Base-by-base conservation (phyloP, 768 basidiomycete species). In the Kwoniella bestiolae region DNA sequence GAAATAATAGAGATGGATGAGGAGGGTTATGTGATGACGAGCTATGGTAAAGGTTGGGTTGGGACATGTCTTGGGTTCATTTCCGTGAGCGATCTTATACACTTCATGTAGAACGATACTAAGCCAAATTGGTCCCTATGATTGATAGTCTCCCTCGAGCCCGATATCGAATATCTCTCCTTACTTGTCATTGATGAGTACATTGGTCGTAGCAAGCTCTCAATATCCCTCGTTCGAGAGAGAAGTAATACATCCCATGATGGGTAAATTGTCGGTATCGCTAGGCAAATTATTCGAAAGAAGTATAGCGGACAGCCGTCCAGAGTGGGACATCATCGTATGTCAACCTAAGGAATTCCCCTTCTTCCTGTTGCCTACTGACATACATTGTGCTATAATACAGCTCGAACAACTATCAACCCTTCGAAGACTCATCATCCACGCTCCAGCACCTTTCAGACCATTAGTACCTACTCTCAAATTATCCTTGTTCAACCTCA, bases 371-470 rank as follows among this genome's bases (percentile, higher is more conserved):
- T 23, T 4, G 21, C 12, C 44, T 16, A 60, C 44, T n/a, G 51
- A 8, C 2, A n/a, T 49, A 38, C 23, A 32, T 12, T 11, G 35
- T 14, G 35, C 51, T 18, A 45, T 26, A 32, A 26, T 34, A 8
- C 52, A 76, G 68, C 47, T 59, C 5, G 46, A 61, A 31, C 55
- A 68, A 28, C 70, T 80, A 23, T 60, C 60, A 1, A 49, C 69
- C 23, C 65, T 76, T 25, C 56, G 67, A 1, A 23, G 21, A 8
- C 63, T 81, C 41, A 57, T 81, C 23, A 47, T 51, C 2, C 77
- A 79, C 34, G 73, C 77, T 3, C 78, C 81, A 29, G 68, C 80
- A 2, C 69, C 76, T 0, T 77, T 76, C 60, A 64, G 80, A 70
- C 79, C 81, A 0, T 56, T 75, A 3, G 35, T 75, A 9, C 73